phyloP scores from a whole-genome alignment of 768 basidiomycete species.

The Gloeostereum incarnatum region DNA sequence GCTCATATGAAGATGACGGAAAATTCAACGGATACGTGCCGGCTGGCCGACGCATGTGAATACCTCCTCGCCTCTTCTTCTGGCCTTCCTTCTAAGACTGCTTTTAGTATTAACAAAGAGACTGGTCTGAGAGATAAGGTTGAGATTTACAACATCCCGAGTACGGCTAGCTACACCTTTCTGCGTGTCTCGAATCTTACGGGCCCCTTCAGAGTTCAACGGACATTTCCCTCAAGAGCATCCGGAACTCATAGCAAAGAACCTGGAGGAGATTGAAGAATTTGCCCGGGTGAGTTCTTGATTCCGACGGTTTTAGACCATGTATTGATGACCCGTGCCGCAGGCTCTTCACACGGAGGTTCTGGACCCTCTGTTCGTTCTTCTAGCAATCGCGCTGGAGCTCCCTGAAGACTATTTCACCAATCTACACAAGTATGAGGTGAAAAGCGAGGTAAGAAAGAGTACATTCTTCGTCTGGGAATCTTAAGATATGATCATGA shows the following conservation, averaged over 20 bases:
- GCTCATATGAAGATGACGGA: constrained; percentile 21
- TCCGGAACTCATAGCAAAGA: constrained; percentile 25
- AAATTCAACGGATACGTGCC: constrained; percentile 40
- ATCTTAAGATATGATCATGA: not conserved
- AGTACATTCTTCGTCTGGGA: too few relatives aligned
- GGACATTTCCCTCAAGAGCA: constrained; percentile 28
- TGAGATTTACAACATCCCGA: constrained; percentile 43
- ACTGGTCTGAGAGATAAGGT: constrained; percentile 28
- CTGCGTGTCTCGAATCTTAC: not conserved
- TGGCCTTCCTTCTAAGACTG: not conserved
- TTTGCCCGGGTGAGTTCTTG: constrained; percentile 24
- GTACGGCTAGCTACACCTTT: constrained; percentile 10
- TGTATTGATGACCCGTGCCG: not conserved
- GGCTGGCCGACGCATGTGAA: constrained; percentile 29
- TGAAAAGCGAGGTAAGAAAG: constrained; percentile 28
- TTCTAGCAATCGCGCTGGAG: constrained; percentile 42
- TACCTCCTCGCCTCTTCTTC: not conserved
- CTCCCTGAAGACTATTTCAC: constrained; percentile 40
- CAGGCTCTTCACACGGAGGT: constrained; percentile 33
- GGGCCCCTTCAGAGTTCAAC: constrained; percentile 26
- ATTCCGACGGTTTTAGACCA: too few relatives aligned
- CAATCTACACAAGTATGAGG: constrained; percentile 33
- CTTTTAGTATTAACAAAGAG: constrained; percentile 18
- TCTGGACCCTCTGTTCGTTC: constrained; percentile 32
- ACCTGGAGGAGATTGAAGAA: constrained; percentile 32